Evolutionary conservation across 2,329 filamentous ascomycete genomes (phyloP), one percentile per base, ranked within the genome.

Genomic region (Phaeomoniella chlamydospora): DNA sequence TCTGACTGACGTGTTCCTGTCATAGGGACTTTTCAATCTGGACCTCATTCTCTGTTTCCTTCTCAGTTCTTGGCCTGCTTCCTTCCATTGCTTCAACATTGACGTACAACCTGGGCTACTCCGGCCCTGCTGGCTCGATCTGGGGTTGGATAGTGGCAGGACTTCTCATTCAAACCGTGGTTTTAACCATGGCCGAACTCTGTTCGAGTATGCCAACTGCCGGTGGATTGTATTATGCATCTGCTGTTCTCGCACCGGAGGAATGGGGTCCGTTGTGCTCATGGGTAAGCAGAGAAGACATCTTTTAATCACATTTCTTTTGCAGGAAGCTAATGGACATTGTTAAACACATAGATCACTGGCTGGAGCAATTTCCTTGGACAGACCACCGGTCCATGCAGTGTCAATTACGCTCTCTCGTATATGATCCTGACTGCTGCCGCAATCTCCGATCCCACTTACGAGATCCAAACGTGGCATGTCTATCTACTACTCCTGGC

Each of bases 81-180:
- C 57, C 57, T 6, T 56, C 52, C 3, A 50, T 61, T 29, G 56
- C 56, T 5, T 55, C 54, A 6, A 58, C 55, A 2, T 46, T 61
- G 12, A 34, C 41, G 3, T 59, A 56, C 37, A 50, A 48, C 36
- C 44, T 57, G 5, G 54, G 49, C 3, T 56, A 56, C 43, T 46
- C 55, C 3, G 52, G 53, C 4, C 43, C 47, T 1, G 50, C 46
- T 19, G 52, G 52, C 31, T 44, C 46, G n/a, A 39, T 44, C 9
- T 42, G 49, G 48, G 54, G 54, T 15, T 57, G 52, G 51, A 45
- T 56, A 13, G 43, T 55, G 29, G 46, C 54, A 3, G 46, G 45
- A 5, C 38, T 49, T 13, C 41, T 49, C 32, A 56, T 56, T 15
- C 54, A 56, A 31, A 39, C 48, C 10, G 51, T 50, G 11, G 54